These are phyloP conservation scores for Rhodomyrtus psidioides DNA, from an alignment of 441 rosid genomes.

Conservation along the genomic window DNA sequence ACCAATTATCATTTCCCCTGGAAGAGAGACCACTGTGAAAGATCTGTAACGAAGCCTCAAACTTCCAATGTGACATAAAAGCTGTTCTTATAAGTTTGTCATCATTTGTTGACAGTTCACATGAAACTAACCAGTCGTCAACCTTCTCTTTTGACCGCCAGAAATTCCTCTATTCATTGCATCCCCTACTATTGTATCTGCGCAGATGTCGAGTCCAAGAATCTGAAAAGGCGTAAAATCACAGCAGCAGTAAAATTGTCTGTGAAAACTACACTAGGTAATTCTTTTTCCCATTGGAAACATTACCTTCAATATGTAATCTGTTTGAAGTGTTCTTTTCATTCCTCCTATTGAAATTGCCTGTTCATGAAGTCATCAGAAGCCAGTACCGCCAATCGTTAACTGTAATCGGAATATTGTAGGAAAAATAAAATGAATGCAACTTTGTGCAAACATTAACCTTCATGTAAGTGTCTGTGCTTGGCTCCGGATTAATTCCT, in stretches of 20 bases:
- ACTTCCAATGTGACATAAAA: not conserved
- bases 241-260: not conserved
- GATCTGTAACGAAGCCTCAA: not conserved
- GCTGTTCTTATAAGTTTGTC: not conserved
- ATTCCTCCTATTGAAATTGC: conserved; percentile 21
- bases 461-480: conserved; percentile 24
- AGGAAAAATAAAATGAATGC: not conserved
- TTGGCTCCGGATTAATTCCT: conserved; percentile 20
- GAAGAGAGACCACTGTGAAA: not conserved
- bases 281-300: not conserved
- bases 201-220: conserved; percentile 24
- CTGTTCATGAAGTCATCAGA: conserved; percentile 1
- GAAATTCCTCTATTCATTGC: conserved; percentile 26
- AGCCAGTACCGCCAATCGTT: not conserved
- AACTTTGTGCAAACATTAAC: not conserved
- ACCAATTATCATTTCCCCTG: conserved; percentile 28
- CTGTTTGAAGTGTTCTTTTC: conserved; percentile 23
- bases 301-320: conserved; percentile 22
- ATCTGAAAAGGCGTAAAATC: conserved; percentile 2
- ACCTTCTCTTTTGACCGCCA: conserved; percentile 24
- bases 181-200: conserved; percentile 27
- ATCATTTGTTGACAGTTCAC: not conserved
- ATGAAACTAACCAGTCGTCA: conserved; percentile 19
- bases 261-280: not conserved
- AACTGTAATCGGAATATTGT: not conserved